Percentiles rank a stretch among this genome's conserved stretches.
Conservation (phyloP, 306 rosid species). For the Cyclanthera cordifolia region DNA sequence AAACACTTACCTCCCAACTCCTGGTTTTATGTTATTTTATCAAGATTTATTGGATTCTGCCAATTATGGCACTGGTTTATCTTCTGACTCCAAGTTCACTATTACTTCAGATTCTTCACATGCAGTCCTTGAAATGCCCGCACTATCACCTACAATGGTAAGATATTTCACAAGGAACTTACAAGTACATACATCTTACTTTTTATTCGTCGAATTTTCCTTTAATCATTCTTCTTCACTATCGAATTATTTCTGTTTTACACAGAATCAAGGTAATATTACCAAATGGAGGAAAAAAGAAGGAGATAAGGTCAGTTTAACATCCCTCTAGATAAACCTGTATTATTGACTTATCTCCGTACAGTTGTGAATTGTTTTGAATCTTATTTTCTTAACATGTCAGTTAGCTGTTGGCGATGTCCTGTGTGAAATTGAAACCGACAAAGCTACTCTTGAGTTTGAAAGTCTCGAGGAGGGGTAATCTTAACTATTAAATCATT, state of each 20-base stretch:
- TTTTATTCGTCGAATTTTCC: neutral
- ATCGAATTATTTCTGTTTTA: constrained; percentile 21
- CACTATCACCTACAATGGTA: constrained; percentile 97
- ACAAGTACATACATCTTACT: neutral
- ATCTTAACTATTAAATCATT: constrained; percentile 4
- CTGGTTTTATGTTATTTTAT: neutral
- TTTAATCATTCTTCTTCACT: constrained; percentile 17
- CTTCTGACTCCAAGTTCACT: constrained; percentile 15
- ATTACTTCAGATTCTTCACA: constrained; percentile 51
- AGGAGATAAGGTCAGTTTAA: constrained; percentile 80
- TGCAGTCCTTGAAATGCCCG: constrained; percentile 73
- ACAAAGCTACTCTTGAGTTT: constrained; percentile 90
- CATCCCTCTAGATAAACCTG: constrained; percentile 18
- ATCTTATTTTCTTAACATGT: constrained; percentile 25
- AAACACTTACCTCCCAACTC: neutral
- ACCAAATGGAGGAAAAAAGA: constrained; percentile 84
- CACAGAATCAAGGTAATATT: constrained; percentile 82
- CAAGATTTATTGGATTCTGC: neutral
- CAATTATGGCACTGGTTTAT: constrained; percentile 10
- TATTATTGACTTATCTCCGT: constrained; percentile 19
- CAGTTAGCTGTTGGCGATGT: constrained; percentile 93
- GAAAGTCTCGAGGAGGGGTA: constrained; percentile 99
- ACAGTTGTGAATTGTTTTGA: constrained; percentile 13
- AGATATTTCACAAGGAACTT: constrained; percentile 16
- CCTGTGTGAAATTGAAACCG: constrained; percentile 92